A percentile compares a stretch with the other conserved stretches of the same genome.
Conservation (phyloP, 2,329 filamentous ascomycete species). For the Penicillium sp. region DNA sequence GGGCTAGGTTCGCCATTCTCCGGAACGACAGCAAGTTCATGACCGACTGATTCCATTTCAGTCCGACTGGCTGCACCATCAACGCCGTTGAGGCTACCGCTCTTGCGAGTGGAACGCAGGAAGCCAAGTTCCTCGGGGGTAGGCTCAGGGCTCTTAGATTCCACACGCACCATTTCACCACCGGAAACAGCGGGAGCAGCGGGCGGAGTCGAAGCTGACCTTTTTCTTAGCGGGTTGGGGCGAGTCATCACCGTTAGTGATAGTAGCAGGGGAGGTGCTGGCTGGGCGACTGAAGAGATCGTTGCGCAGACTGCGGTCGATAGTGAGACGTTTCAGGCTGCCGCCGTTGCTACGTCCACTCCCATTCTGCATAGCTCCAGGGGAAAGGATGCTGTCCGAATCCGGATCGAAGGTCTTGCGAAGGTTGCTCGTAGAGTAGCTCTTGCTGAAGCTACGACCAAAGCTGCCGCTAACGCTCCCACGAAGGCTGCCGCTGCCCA, state of each 20-base stretch:
- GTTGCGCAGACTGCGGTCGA: slow-evolving; percentile 77
- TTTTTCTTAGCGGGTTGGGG: slow-evolving; percentile 58
- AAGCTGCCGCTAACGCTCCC: slow-evolving; percentile 51
- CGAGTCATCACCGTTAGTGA: slow-evolving; percentile 41
- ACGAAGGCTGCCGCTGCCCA: slow-evolving; percentile 25
- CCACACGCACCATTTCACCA: slow-evolving; percentile 51
- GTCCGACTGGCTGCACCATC: slow-evolving; percentile 36
- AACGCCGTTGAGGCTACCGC: slow-evolving; percentile 44
- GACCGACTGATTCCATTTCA: slow-evolving; percentile 67
- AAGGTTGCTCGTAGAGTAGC: slow-evolving; percentile 79
- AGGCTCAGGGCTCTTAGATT: slow-evolving; percentile 49
- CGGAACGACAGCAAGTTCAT: slow-evolving; percentile 71
- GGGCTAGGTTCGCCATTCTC: slow-evolving; percentile 49
- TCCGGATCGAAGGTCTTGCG: slow-evolving; percentile 75
- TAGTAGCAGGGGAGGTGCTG: slow-evolving; percentile 29
- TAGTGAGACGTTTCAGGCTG: slow-evolving; percentile 83
- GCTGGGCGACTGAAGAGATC: slow-evolving; percentile 51
- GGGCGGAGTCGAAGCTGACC: slow-evolving; percentile 80
- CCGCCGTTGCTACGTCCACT: slow-evolving; percentile 60
- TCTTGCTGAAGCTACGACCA: slow-evolving; percentile 72
- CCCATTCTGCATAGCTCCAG: slow-evolving; percentile 74
- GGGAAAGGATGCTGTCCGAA: slow-evolving; percentile 72
- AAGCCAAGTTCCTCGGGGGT: slow-evolving; percentile 57
- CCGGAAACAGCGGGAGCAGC: slow-evolving; percentile 29
- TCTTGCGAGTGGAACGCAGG: slow-evolving; percentile 51